Conservation (phyloP, 352 stramenopile genomes). For the Globisporangium uncinulatum region DNA sequence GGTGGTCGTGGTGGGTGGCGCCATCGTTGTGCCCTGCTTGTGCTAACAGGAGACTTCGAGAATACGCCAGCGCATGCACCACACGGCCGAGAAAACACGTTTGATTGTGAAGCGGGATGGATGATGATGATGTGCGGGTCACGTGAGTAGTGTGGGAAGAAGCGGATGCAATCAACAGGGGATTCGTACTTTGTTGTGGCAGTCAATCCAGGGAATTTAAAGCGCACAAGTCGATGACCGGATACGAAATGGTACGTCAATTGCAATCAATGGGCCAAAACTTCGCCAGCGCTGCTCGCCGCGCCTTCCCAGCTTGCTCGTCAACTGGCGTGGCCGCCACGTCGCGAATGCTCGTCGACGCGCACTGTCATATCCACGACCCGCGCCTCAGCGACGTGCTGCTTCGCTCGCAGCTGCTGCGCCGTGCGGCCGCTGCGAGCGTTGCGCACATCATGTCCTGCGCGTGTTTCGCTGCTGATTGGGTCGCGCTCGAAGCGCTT, state of each 20-base stretch:
- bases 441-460: conserved; percentile 56
- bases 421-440: conserved; percentile 23
- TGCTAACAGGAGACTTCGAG: not conserved
- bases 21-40: not conserved
- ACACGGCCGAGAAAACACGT: not conserved
- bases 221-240: no score
- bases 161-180: no score
- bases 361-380: conserved; percentile 76
- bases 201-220: no score
- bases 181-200: no score
- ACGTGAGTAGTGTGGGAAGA: no score
- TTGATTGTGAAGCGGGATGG: no score
- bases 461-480: conserved; percentile 60
- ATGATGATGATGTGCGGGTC: no score
- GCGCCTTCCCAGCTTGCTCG: not conserved
- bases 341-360: conserved; percentile 29
- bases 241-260: no score
- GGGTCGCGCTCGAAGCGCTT: conserved; percentile 42
- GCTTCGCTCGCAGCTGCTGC: conserved; percentile 18
- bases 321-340: not conserved
- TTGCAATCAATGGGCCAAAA: no score
- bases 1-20: not conserved
- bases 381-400: conserved; percentile 14
- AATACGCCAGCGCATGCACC: not conserved
- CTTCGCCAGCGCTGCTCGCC: not conserved